Evolutionary conservation across 2,329 filamentous ascomycete species (phyloP), one percentile per base, ranked within the genome.

Genomic region (Scleromitrula shiraiana): DNA sequence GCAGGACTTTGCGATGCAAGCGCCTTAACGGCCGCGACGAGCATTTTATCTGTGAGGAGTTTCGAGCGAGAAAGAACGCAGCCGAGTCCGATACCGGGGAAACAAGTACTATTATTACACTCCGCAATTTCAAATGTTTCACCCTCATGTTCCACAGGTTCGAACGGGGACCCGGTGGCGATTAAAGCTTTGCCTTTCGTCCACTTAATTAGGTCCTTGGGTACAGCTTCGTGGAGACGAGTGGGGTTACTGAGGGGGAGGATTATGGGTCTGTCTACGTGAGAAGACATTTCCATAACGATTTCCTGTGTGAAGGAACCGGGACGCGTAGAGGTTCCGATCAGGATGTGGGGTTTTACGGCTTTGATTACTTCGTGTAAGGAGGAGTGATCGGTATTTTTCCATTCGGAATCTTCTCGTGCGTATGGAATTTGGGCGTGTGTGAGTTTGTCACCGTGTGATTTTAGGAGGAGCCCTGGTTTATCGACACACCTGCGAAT

Each of bases 191-290:
- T 80, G 2, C 88, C 88, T 36, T 83, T 67, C 0, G 87, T 91
- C 89, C 88, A 95, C 2, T 77, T 65, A 46, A 83, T 80, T 19
- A 95, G 69, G 62, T 95, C 87, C 14, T 78, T 70, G 0, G 89
- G 89, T 7, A 81, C 76, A 1, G 88, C 89, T 66, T 95, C 89
- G 62, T 94, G 88, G 0, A 95, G 76, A 2, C 78, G 73, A 0
- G 88, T 95, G 0, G 89, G 89, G 64, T 95, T 95, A 2, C 85
- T 91, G 1, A 95, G 75, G 0, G 89, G 89, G 51, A 95, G 80
- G 50, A 88, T 74, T 46, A 88, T 79, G n/a, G 88, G 88, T 1
- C 83, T 75, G 0, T 83, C 73, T 2, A 84, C 77, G 58, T 89
- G 77, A 29, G 75, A 72, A 2, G 83, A 80, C 88, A 95, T 94